Conservation (phyloP, 768 basidiomycete species). For the Pulveroboletus sp. region DNA sequence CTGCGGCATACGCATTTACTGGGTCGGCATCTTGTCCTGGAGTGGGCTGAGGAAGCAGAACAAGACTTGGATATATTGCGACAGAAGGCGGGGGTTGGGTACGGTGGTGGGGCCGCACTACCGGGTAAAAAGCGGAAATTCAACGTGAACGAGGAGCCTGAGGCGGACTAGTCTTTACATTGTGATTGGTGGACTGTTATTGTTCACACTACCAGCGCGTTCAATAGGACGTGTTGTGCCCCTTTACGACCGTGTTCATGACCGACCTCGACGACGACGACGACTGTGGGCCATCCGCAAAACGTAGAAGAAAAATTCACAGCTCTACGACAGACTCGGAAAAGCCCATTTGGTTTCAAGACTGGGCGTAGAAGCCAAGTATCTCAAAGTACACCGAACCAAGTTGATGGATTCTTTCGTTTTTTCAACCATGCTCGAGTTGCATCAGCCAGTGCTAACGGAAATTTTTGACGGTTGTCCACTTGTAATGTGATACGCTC, state of each 20-base stretch:
- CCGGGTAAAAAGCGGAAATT: conserved; percentile 79
- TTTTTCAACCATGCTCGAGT: conserved; percentile 36
- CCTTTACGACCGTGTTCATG: background rate
- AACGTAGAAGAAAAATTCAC: conserved; percentile 6
- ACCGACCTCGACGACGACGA: background rate
- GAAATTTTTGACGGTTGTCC: conserved; percentile 35
- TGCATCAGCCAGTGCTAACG: conserved; percentile 30
- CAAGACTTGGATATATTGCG: conserved; percentile 74
- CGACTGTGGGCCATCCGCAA: too few species aligned
- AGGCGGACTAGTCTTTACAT: conserved; percentile 17
- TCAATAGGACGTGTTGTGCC: too few species aligned
- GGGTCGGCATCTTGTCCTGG: conserved; percentile 89
- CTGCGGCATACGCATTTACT: conserved; percentile 94
- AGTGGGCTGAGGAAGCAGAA: conserved; percentile 88
- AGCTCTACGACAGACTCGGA: too few species aligned
- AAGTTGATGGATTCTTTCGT: conserved; percentile 22
- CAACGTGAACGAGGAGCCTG: conserved; percentile 45
- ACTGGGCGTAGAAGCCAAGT: conserved; percentile 24
- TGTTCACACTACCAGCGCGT: too few species aligned
- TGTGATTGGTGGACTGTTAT: too few species aligned
- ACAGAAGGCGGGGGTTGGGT: conserved; percentile 78
- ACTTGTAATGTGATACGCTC: conserved; percentile 26
- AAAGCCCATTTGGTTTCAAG: conserved; percentile 28
- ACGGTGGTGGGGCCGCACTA: conserved; percentile 62
- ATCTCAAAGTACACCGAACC: conserved; percentile 27